A percentile compares a stretch with the other conserved stretches of the same genome.
Evolutionary conservation across 495 filamentous ascomycete genomes (phyloP).

Genomic region (Schizothecium vesticola): DNA sequence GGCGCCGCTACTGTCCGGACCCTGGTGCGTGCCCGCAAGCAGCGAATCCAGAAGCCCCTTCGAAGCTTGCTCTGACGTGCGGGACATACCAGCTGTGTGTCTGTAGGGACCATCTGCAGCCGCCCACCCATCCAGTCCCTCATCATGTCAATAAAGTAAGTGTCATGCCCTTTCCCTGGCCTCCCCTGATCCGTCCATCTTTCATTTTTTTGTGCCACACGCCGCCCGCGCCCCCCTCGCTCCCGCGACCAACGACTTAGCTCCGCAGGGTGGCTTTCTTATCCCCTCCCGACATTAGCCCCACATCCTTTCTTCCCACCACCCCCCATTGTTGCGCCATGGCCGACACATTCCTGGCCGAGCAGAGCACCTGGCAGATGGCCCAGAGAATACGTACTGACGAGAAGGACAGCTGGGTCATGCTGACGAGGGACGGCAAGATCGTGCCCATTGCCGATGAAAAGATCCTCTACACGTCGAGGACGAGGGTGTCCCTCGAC

Average conservation of each 20-base stretch:
- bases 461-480: conserved; percentile 42
- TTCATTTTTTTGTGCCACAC: conserved; percentile 15
- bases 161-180: conserved; percentile 26
- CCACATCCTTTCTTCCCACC: conserved; percentile 9
- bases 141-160: conserved; percentile 68
- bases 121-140: conserved; percentile 34
- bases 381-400: conserved; percentile 32
- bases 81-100: conserved; percentile 26
- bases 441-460: conserved; percentile 46
- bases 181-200: conserved; percentile 16
- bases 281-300: conserved; percentile 2
- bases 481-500: conserved; percentile 39
- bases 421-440: conserved; percentile 45
- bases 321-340: conserved; percentile 11
- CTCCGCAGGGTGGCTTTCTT: conserved; percentile 8
- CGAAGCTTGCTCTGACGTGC: conserved; percentile 25
- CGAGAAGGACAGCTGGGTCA: conserved; percentile 48
- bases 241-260: conserved; percentile 1
- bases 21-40: conserved; percentile 21
- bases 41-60: conserved; percentile 32
- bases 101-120: conserved; percentile 32
- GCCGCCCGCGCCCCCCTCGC: conserved; percentile 13
- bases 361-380: conserved; percentile 37
- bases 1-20: conserved; percentile 21
- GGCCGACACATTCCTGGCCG: conserved; percentile 44